Evolutionary conservation across 495 filamentous ascomycete species (phyloP).

Genomic region (Penicillium diatomitis): DNA sequence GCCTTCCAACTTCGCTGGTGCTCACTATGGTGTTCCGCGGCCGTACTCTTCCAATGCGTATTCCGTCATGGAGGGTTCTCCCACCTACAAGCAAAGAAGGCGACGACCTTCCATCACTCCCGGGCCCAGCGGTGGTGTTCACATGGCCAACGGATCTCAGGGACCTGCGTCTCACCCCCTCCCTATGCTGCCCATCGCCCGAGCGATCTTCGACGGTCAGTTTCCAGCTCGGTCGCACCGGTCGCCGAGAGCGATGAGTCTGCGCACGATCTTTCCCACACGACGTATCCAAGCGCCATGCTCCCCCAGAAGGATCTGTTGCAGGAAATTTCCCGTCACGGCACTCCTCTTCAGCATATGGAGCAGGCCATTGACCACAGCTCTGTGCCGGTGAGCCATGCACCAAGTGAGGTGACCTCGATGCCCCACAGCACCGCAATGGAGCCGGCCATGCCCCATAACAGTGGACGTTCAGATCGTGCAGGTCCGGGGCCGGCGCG

Average conservation of each 20-base stretch:
- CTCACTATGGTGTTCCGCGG: conserved; percentile 59
- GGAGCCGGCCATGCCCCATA: conserved; percentile 49
- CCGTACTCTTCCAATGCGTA: conserved; percentile 77
- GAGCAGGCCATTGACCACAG: conserved; percentile 71
- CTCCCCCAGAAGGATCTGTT: conserved; percentile 71
- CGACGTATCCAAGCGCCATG: conserved; percentile 56
- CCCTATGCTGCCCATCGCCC: conserved; percentile 59
- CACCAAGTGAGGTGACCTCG: conserved; percentile 57
- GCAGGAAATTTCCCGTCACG: conserved; percentile 76
- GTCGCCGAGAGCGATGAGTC: conserved; percentile 69
- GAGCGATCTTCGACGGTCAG: conserved; percentile 82
- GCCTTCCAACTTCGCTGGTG: conserved; percentile 70
- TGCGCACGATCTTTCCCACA: conserved; percentile 50
- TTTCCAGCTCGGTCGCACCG: conserved; percentile 82
- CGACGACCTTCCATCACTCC: conserved; percentile 86
- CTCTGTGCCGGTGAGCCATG: conserved; percentile 48
- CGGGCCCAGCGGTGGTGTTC: conserved; percentile 51
- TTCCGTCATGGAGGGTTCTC: conserved; percentile 94
- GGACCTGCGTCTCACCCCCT: conserved; percentile 24
- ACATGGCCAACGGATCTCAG: conserved; percentile 52
- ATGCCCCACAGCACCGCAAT: conserved; percentile 55
- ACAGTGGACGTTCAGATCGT: conserved; percentile 52
- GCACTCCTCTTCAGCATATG: conserved; percentile 73
- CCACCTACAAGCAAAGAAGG: conserved; percentile 95
- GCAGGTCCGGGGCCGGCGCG: conserved; percentile 64